Evolutionary conservation across 441 rosid genomes (phyloP), one percentile per base, ranked within the genome.

Genomic region (Populus trichocarpa): DNA sequence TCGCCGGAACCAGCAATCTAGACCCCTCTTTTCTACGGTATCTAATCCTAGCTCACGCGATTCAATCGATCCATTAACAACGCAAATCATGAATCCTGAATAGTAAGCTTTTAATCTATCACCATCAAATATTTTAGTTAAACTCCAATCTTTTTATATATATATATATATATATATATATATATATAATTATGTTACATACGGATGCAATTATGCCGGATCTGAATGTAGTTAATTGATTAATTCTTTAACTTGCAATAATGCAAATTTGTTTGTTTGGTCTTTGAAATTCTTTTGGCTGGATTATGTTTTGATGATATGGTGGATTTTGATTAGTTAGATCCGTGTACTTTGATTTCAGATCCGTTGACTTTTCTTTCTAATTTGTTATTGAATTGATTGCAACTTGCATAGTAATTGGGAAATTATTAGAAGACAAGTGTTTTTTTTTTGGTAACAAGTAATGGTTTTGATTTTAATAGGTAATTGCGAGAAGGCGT

Each of bases 71-170:
- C 77, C 53, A 13, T 50, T 14, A 73, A 13, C 82, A 16, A 22
- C 75, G 57, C 86, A 72, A 11, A 23, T 63, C 28, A 96, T 96
- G 99, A 96, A 90, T 92, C 93, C 94, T 76, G 99, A 96, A 88
- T 96, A 93, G 99, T 96, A 89, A 88, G 86, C 81, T 74, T n/a
- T 33, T 22, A 64, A 72, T 73, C 67, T n/a, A 57, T 72, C 57
- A 9, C 22, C 28, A 64, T 65, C 33, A 14, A 65, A n/a, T 73
- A 67, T 36, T 69, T 30, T 46, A 28, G 30, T 40, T 53, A 40
- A 23, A n/a, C 70, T 59, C 30, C 9, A 28, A 76, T 75, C 25
- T 30, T 6, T 28, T 40, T 38, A 2, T 11, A 10, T 11, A 9
- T 10, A 11, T 11, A 38, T 13, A 6, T 35, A 7, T 7, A 35